Conservation (phyloP, 2,329 filamentous ascomycete genomes). For the Fusarium sp. region DNA sequence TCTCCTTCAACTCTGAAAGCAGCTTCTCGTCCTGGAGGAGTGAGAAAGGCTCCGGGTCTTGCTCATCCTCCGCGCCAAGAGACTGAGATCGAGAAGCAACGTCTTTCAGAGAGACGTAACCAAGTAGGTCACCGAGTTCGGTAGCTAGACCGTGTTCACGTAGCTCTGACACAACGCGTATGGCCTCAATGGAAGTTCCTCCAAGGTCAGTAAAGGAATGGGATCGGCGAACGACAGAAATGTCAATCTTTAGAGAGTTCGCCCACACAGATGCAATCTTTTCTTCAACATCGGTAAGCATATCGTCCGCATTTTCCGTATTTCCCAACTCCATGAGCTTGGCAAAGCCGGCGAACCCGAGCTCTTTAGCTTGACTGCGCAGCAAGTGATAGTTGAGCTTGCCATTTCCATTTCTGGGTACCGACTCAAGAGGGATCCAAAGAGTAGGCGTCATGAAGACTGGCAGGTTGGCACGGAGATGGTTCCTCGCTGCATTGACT, state of each 20-base stretch:
- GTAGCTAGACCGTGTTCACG: conserved; percentile 5
- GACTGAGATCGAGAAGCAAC: neutral
- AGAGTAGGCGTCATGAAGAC: conserved; percentile 43
- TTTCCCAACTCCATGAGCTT: neutral
- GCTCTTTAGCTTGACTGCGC: neutral
- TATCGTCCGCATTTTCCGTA: neutral
- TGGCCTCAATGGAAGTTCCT: conserved; percentile 22
- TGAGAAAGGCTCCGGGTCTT: conserved; percentile 24
- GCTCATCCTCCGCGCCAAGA: neutral
- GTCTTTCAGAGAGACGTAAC: neutral
- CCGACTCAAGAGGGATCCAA: conserved; percentile 33
- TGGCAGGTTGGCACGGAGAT: conserved; percentile 21
- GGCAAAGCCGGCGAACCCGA: neutral
- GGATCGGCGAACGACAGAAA: neutral
- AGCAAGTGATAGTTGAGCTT: conserved; percentile 37
- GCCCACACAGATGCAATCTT: conserved; percentile 3
- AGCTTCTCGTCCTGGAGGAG: conserved; percentile 10
- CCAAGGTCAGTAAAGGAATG: conserved; percentile 16
- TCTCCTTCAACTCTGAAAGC: neutral
- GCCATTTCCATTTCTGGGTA: conserved; percentile 43
- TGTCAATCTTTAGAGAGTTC: neutral
- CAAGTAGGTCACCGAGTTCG: conserved; percentile 7
- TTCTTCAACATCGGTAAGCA: conserved; percentile 1
- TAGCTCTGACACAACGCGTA: conserved; percentile 1
- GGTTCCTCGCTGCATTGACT: neutral